Evolutionary conservation across 306 rosid species (phyloP), one percentile per base, ranked within the genome.

Genomic region (Cucumis sativus): DNA sequence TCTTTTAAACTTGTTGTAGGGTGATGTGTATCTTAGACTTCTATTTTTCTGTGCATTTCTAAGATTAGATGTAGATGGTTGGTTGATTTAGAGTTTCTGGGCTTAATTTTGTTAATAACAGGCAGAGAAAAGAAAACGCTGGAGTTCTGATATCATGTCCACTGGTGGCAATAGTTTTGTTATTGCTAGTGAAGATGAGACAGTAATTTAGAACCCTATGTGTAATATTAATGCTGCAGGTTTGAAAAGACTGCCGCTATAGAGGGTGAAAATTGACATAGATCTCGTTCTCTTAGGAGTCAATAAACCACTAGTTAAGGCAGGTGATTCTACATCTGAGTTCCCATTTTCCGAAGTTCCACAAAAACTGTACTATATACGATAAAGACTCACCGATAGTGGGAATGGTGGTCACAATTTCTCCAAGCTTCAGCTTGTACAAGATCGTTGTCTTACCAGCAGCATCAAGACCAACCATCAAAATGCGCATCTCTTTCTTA

Each of bases 391-490:
- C 39, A 93, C 98, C 96, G 41, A 93, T 91, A 76, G 98, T 93
- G 52, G 98, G 98, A 84, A 91, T 93, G 63, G 98, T 93, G 81
- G 98, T 93, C 76, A 93, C 98, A 61, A 93, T 91, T 84, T 93
- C 97, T 51, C 98, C 98, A 37, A 93, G 97, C 91, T 93, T 93
- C 86, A 93, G 91, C 87, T 93, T 91, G 82, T 93, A 93, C 89
- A 93, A 73, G 72, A 93, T 93, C 63, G 98, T 93, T 25, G 98
- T 93, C 88, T 93, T 93, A 88, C 98, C 98, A 76, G 98, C 98
- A 63, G 98, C 98, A 70, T 93, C 98, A n/a, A 91, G 97, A 87
- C 98, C 97, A 51, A 93, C 98, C 98, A 93, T 91, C 89, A 93
- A 77, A 83, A 91, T 93, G 56, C 98, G 89, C 98, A 93, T 93